Evolutionary conservation across 202 grass and related monocot genomes (phyloP), one percentile per base, ranked within the genome.

Genomic region (Saccharum hybrid): DNA sequence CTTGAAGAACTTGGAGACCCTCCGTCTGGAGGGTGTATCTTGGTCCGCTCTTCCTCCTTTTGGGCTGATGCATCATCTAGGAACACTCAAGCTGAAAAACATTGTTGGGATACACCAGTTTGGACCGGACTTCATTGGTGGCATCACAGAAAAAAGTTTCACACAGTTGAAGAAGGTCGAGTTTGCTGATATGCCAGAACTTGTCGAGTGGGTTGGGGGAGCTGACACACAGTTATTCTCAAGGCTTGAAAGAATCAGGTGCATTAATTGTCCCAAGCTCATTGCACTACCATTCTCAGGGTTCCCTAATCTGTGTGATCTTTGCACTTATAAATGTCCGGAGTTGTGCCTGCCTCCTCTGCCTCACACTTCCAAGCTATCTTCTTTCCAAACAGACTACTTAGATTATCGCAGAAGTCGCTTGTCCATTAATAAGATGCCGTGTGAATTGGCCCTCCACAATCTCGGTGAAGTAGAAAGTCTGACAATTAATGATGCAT

Each of bases 401-500:
- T 16, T 10, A 0, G 0, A 0, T 33, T 46, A 63, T 16, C 0
- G 0, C 1, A 12, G 2, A 33, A 0, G 21, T n/a, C 0, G 1
- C 0, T 28, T 72, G 42, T 4, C 0, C 12, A 72, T 72, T 19
- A 0, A 54, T 2, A 0, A 2, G 14, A 16, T 2, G 43, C 7
- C 7, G 0, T 5, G 13, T 31, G 81, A 6, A 12, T 10, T 85
- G 75, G 42, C 41, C 5, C 40, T 72, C 75, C 41, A 79, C 1
- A 72, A 79, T 72, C 21, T 79, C 0, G 31, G 23, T 33, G 2
- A 14, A 15, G 13, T 79, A 22, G 3, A 72, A 8, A 0, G 0
- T 0, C 4, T 79, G 15, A 0, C 0, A 5, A 15, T 66, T 15
- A 0, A 0, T 0, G 1, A 31, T 51, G 13, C 0, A 10, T 23